Conservation (phyloP, 108 stramenopile species). For the Cyclotella choctawhatcheeana region DNA sequence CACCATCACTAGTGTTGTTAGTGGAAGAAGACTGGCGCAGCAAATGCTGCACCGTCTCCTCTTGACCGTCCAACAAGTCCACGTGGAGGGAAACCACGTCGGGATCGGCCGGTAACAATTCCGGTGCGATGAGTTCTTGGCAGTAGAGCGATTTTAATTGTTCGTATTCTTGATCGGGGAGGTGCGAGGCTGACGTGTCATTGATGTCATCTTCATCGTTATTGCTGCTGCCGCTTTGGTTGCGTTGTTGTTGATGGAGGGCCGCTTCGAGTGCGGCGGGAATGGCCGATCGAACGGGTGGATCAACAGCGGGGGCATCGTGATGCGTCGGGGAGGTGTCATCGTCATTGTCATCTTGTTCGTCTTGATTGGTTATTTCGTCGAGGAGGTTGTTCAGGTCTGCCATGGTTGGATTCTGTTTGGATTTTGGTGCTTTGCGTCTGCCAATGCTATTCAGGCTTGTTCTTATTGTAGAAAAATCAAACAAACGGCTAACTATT, state of each 20-base stretch:
- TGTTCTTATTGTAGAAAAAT: no score
- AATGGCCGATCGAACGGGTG: not conserved
- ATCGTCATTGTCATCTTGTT: conserved; percentile 5
- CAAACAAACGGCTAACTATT: no score
- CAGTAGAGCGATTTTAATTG: conserved; percentile 66
- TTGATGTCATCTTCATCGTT: conserved; percentile 11
- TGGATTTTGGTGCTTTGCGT: no score
- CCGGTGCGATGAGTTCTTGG: conserved; percentile 72
- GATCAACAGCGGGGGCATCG: not conserved
- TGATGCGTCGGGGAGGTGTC: conserved; percentile 1
- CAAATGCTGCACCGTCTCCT: conserved; percentile 64
- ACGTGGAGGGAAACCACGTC: conserved; percentile 53
- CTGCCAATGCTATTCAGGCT: no score
- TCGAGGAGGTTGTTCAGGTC: conserved; percentile 75
- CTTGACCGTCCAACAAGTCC: conserved; percentile 59
- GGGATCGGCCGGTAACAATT: conserved; percentile 63
- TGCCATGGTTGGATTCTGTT: conserved; percentile 57
- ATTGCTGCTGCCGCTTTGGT: not conserved
- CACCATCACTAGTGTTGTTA: conserved; percentile 25
- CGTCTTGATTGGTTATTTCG: conserved; percentile 48
- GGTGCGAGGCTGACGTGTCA: conserved; percentile 18
- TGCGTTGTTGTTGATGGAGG: not conserved
- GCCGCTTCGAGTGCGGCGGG: conserved; percentile 10
- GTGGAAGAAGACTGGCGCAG: conserved; percentile 22
- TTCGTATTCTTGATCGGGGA: conserved; percentile 60